Percentiles rank a stretch among this genome's conserved stretches.
phyloP scores from a whole-genome alignment of 768 basidiomycete species.

The Daedalea quercina region DNA sequence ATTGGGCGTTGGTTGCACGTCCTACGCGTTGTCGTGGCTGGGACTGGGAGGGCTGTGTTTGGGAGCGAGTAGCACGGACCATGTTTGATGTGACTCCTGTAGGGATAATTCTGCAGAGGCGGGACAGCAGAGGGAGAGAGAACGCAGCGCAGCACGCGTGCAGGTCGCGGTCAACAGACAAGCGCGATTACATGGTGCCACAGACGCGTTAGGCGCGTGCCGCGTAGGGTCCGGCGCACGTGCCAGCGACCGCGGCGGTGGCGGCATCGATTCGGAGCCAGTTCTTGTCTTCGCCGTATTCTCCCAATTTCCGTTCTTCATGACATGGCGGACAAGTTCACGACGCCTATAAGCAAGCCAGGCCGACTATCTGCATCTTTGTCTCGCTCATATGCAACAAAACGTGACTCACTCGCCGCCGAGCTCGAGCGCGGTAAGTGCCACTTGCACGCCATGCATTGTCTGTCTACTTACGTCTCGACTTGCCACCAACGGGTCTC shows the following conservation, averaged over 20 bases:
- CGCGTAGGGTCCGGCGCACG: no score
- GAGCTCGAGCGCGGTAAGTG: conserved; percentile 57
- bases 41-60: conserved; percentile 32
- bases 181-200: not conserved
- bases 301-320: not conserved
- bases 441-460: not conserved
- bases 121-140: not conserved
- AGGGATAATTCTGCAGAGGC: no score
- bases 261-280: not conserved
- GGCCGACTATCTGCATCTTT: conserved; percentile 12
- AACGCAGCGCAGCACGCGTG: not conserved
- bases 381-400: conserved; percentile 30
- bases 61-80: conserved; percentile 33
- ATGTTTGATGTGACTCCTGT: conserved; percentile 19
- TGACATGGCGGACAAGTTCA: conserved; percentile 18
- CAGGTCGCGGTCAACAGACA: not conserved
- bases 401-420: conserved; percentile 61
- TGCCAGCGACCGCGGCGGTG: not conserved
- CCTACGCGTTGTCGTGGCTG: conserved; percentile 30
- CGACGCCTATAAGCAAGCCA: conserved; percentile 16
- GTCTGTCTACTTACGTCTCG: not conserved
- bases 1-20: conserved; percentile 5
- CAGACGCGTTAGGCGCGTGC: not conserved
- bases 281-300: not conserved
- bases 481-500: not conserved